A percentile compares a stretch with the other conserved stretches of the same genome.
These are phyloP conservation scores for Ophiostoma sp. DNA, from an alignment of 2,329 filamentous ascomycete genomes.

Conservation along the genomic window DNA sequence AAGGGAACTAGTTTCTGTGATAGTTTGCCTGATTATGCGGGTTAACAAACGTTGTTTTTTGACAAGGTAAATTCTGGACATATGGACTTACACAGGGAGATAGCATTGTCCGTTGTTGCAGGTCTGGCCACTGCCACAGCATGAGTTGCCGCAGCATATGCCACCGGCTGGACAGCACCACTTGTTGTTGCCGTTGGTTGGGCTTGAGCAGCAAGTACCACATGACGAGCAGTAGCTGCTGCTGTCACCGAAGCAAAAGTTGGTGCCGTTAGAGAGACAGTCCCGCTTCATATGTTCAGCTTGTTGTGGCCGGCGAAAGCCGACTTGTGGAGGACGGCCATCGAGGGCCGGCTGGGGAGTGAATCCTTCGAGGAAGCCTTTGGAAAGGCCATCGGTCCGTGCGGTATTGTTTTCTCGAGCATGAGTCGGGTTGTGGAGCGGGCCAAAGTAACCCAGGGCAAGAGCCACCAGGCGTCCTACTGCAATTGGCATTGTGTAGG, in stretches of 20 bases:
- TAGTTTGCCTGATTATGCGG: constrained; percentile 26
- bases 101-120: constrained; percentile 36
- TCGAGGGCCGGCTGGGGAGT: constrained; percentile 27
- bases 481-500: constrained; percentile 24
- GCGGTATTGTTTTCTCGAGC: neutral
- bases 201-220: constrained; percentile 35
- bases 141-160: constrained; percentile 37
- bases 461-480: constrained; percentile 28
- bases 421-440: neutral
- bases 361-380: constrained; percentile 7
- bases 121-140: constrained; percentile 36
- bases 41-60: neutral
- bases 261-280: constrained; percentile 39
- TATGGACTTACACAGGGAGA: constrained; percentile 23
- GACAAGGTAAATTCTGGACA: neutral
- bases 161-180: constrained; percentile 36
- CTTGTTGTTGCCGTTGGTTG: constrained; percentile 26
- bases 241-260: constrained; percentile 38
- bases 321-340: constrained; percentile 31
- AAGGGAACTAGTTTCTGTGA: constrained; percentile 24
- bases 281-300: constrained; percentile 32
- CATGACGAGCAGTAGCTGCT: constrained; percentile 36
- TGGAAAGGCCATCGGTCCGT: neutral
- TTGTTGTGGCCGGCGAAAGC: constrained; percentile 23
- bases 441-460: constrained; percentile 18